Evolutionary conservation across 164 flowering plant species (phyloP), one percentile per base, ranked within the genome.

Genomic region (Vitis amurensis): DNA sequence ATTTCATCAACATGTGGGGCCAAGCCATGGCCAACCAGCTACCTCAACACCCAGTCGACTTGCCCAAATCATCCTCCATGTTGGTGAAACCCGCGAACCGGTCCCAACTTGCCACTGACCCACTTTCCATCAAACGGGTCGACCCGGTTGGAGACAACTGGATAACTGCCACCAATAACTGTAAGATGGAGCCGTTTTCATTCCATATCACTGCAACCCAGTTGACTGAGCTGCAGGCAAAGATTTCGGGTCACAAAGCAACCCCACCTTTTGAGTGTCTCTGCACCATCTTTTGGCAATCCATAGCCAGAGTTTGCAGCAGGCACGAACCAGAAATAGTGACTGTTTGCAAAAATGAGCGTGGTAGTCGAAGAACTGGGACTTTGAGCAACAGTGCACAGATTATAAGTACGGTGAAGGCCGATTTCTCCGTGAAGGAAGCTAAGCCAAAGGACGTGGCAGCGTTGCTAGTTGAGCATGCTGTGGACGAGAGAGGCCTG

Each of bases 121-220:
- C 86, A 3, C 55, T 66, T 30, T 78, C 87, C 13, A 5, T 78
- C 1, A 84, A 79, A 67, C 80, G 74, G 82, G 87, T 86, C 50
- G 84, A 77, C 79, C 87, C 88, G 57, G 88, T 88, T 61, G 92
- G 88, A 9, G 92, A 88, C 71, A 74, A 77, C 50, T 88, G 92
- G 92, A 61, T 75, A 8, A 13, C 61, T 58, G 6, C 65, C n/a
- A n/a, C n/a, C 68, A 73, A 51, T n/a, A 59, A 61, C 68, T 61
- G 47, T 59, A 83, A 84, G 49, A 79, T 86, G 87, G 85, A 61
- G 6, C 50, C 81, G 2, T 64, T 72, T 63, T 77, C 85, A 1
- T 73, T 84, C 79, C 67, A 64, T 5, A 19, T 84, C 11, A 74
- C 71, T 5, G 53, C 75, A 30, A 10, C 76, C 16, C 81, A 82